A percentile compares a stretch with the other conserved stretches of the same genome.
phyloP scores from a whole-genome alignment of 2,329 filamentous ascomycete genomes.

The Aspergillus melleus region DNA sequence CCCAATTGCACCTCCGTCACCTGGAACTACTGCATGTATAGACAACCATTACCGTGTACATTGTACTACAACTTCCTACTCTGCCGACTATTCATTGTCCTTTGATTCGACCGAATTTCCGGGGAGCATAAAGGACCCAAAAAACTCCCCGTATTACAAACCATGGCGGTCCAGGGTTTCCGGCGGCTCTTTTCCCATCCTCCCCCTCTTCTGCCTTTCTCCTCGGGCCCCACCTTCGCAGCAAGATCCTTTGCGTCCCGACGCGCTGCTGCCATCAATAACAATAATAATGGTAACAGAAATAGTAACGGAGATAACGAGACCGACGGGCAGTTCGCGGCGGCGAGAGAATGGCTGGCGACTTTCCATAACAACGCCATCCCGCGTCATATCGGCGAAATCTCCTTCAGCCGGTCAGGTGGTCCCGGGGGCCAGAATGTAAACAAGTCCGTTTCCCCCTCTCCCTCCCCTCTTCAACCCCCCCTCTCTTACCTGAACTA shows the following conservation, averaged over 20 bases:
- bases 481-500: too few species aligned
- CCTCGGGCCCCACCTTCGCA: conserved; percentile 9
- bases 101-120: not conserved
- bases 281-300: not conserved
- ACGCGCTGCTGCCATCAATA: conserved; percentile 17
- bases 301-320: not conserved
- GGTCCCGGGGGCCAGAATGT: conserved; percentile 69
- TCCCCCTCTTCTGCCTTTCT: conserved; percentile 9
- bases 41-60: too few species aligned
- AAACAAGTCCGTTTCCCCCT: conserved; percentile 57
- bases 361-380: conserved; percentile 55
- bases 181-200: conserved; percentile 9
- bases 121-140: not conserved
- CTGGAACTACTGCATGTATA: not conserved
- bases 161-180: conserved; percentile 3
- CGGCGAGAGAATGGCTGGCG: conserved; percentile 59
- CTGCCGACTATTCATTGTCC: not conserved
- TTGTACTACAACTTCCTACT: not conserved
- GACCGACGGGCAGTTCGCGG: conserved; percentile 34
- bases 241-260: conserved; percentile 30
- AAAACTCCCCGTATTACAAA: not conserved
- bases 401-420: conserved; percentile 64
- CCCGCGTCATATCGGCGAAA: conserved; percentile 56
- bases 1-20: conserved; percentile 8
- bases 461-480: too few species aligned